Evolutionary conservation across 305 asterid species (phyloP).

Genomic region (Solanum hybrid): DNA sequence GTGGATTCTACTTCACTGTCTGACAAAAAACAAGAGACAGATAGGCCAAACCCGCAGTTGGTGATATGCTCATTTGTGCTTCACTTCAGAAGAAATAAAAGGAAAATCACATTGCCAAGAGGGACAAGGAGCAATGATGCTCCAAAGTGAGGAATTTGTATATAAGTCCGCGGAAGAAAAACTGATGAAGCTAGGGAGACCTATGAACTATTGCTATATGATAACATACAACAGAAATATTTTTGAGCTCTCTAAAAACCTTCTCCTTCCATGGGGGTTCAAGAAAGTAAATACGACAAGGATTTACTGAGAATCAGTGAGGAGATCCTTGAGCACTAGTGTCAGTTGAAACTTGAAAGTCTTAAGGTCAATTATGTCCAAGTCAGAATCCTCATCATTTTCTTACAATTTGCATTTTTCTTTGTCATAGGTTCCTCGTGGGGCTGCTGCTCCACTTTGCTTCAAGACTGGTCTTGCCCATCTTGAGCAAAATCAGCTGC

Average conservation of each 20-base stretch:
- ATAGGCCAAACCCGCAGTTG: neutral
- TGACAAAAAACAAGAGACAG: neutral
- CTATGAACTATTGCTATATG: neutral
- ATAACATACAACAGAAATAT: neutral
- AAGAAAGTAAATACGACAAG: neutral
- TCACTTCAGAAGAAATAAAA: neutral
- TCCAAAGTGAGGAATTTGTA: neutral
- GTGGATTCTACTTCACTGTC: neutral
- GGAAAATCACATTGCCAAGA: neutral
- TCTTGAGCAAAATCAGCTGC: conserved; percentile 97
- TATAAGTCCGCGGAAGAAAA: neutral
- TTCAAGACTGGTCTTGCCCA: conserved; percentile 96
- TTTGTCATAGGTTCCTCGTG: conserved; percentile 85
- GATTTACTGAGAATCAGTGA: neutral
- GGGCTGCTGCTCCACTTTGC: conserved; percentile 92
- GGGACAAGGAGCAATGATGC: neutral
- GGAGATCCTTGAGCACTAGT: neutral
- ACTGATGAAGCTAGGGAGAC: neutral
- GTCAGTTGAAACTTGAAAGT: neutral
- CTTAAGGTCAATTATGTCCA: neutral
- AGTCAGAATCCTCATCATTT: neutral
- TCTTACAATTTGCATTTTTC: conserved; percentile 2
- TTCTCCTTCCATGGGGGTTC: neutral
- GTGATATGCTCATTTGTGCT: neutral
- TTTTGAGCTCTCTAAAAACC: neutral